Evolutionary conservation across 2,329 filamentous ascomycete species (phyloP), one percentile per base, ranked within the genome.

Genomic region (Fusarium sp.): DNA sequence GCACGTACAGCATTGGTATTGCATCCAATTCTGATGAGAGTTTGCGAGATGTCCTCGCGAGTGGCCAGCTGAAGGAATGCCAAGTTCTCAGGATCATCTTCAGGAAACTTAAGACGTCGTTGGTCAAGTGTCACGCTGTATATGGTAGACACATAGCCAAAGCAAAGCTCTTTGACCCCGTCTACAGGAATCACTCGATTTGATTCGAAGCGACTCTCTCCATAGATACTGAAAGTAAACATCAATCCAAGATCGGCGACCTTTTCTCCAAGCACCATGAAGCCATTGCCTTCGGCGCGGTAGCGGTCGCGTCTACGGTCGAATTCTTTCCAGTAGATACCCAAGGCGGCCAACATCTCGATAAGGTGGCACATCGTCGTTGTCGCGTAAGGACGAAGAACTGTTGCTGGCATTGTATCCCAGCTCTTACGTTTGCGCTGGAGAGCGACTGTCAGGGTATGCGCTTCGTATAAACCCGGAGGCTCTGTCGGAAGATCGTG

Each of bases 241-340:
- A 85, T 82, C 44, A 88, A 77, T 8, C 86, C 86, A 1, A 88
- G 78, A 6, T 87, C 85, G 28, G 76, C 73, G 4, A 83, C 72
- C 26, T 82, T 77, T 44, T 80, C 78, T 8, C 85, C 84, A 2
- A 83, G 79, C 4, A 87, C 76, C 63, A 85, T 79, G 72, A 82
- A 86, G 4, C 85, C 85, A 65, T 87, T 87, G 23, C 85, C 85
- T 56, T 87, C 85, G 6, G 82, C 85, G n/a, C 82, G 83, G 50
- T 87, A 84, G 18, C 82, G 82, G 67, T 87, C 83, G 13, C 76
- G 76, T 10, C 76, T 81, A 34, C 84, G 80, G 68, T 88, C 84
- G 67, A 88, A 88, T 55, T 85, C 83, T 65, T 84, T 86, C 86
- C 86, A 89, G 74, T 89, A 83, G 9, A 89, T 80, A 9, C 86